Percentiles rank a stretch among this genome's conserved stretches.
Conservation (phyloP, 805 yeast species). For the Wickerhamiella sergipiensis region DNA sequence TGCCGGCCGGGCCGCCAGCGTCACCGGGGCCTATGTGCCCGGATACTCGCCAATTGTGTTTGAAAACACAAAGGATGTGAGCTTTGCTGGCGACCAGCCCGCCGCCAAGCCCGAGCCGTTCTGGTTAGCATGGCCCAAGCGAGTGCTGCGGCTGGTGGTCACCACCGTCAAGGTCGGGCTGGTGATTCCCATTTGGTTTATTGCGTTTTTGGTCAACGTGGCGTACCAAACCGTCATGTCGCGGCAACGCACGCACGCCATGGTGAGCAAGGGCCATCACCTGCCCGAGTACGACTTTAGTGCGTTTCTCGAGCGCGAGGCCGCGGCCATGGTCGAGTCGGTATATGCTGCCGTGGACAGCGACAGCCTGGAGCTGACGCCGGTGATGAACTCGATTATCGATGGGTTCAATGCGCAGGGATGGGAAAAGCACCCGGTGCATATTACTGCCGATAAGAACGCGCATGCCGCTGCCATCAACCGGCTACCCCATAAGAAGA, state of each 20-base stretch:
- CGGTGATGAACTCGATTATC: slow-evolving; percentile 38
- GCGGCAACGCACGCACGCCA: slow-evolving; percentile 22
- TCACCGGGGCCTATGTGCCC: slow-evolving; percentile 13
- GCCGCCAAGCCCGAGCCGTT: neutral
- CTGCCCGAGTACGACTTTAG: slow-evolving; percentile 16
- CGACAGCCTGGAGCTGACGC: slow-evolving; percentile 14
- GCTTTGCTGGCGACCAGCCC: slow-evolving; percentile 11
- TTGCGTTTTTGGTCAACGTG: slow-evolving; percentile 40
- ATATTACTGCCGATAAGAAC: slow-evolving; percentile 48
- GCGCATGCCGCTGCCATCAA: slow-evolving; percentile 78
- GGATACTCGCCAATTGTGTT: slow-evolving; percentile 16
- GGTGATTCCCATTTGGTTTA: slow-evolving; percentile 49
- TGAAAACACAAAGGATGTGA: slow-evolving; percentile 7
- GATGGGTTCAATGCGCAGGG: slow-evolving; percentile 40
- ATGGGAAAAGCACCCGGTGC: slow-evolving; percentile 63
- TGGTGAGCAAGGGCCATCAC: slow-evolving; percentile 3
- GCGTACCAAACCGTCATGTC: slow-evolving; percentile 30
- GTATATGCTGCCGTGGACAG: slow-evolving; percentile 13
- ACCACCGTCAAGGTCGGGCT: slow-evolving; percentile 34
- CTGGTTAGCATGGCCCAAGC: slow-evolving; percentile 3
- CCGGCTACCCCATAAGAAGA: slow-evolving; percentile 38
- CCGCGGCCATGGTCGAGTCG: slow-evolving; percentile 17
- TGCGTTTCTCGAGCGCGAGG: slow-evolving; percentile 12
- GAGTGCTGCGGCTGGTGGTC: slow-evolving; percentile 31
- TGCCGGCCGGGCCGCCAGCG: neutral